Evolutionary conservation across 192 early-diverging fungal species (phyloP), one percentile per base, ranked within the genome.

Genomic region (Rhizophagus prolifer): DNA sequence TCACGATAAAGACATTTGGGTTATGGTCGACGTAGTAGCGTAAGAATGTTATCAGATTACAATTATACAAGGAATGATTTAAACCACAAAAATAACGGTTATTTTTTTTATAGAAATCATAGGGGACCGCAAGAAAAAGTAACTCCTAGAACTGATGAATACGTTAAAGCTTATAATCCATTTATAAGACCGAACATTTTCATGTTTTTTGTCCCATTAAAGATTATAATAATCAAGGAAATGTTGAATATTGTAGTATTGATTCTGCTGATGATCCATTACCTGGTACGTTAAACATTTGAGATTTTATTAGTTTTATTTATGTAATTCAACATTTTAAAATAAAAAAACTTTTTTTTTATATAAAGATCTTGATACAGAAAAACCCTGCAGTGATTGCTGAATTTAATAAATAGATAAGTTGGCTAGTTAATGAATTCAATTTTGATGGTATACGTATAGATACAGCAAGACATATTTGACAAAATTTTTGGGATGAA

Each of bases 1-100:
- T n/a, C 86, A 86, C 46, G 54, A 80, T 7, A 62, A 54, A 61
- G 64, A 70, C 8, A 83, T 85, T 79, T 85, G 46, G 31, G 78
- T 86, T 25, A 86, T 86, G 85, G 78, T 86, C 23, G 85, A 86
- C 31, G 82, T 87, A 2, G 84, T 85, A 9, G 75, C 84, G 68
- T 70, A 46, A 21, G 68, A 61, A 26, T 61, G n/a, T 38, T 26
- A 61, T 23, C 4, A 23, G 0, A 44, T 13, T 44, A 12, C 1
- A 44, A 12, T 12, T 44, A 44, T 3, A 12, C 41, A 12, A 9
- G 41, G 4, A 4, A 12, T 44, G n/a, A n/a, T 44, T n/a, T 2
- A 44, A 12, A 44, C 3, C 9, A 12, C 10, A 44, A 44, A n/a
- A 44, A 44, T 44, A 44, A 44, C 2, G n/a, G n/a, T n/a, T n/a